Conservation (phyloP, 768 basidiomycete genomes). For the Xerocomus spinulosus region DNA sequence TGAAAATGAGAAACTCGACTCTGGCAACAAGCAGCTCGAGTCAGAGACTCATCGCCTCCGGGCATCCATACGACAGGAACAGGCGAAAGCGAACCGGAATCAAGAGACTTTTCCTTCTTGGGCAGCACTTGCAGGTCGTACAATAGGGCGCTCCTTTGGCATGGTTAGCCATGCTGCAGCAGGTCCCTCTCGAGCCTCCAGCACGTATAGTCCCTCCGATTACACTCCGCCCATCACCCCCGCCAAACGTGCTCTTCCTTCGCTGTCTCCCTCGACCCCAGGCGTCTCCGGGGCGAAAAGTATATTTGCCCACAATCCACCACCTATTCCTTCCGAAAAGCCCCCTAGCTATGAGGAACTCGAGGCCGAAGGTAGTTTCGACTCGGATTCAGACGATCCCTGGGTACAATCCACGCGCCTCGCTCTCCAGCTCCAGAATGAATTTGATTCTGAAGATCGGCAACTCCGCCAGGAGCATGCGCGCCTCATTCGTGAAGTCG, state of each 20-base stretch:
- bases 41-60: constrained; percentile 20
- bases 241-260: neutral
- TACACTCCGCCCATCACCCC: neutral
- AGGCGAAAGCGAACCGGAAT: neutral
- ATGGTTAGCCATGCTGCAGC: constrained; percentile 17
- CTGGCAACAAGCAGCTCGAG: constrained; percentile 27
- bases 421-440: constrained; percentile 31
- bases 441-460: constrained; percentile 33
- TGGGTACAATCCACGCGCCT: constrained; percentile 6
- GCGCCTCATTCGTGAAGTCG: constrained; percentile 28
- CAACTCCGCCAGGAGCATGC: constrained; percentile 29
- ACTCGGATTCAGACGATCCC: neutral
- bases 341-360: constrained; percentile 11
- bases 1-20: constrained; percentile 24
- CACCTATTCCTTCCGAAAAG: constrained; percentile 17
- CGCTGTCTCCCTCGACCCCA: neutral
- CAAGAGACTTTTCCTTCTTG: neutral
- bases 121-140: neutral
- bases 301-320: constrained; percentile 26
- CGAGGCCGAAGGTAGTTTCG: constrained; percentile 1
- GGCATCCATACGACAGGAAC: constrained; percentile 12
- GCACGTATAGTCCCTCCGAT: neutral
- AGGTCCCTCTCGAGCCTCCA: constrained; percentile 18
- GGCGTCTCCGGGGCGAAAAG: constrained; percentile 13
- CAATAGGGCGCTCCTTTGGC: neutral